Evolutionary conservation across 2,329 filamentous ascomycete genomes (phyloP).

Genomic region (Mycosphaerelloides madeirae): DNA sequence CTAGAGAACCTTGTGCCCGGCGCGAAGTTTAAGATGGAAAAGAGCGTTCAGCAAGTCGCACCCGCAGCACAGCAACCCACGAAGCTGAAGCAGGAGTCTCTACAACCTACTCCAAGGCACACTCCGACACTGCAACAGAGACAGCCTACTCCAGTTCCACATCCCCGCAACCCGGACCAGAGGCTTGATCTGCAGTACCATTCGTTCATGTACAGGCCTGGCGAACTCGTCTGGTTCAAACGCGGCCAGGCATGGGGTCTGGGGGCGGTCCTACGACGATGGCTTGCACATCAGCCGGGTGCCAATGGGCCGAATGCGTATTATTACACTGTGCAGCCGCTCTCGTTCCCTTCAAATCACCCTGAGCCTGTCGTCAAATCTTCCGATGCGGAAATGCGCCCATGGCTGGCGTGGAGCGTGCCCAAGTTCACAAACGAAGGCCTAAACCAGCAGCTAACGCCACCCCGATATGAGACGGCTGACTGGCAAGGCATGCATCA

Average conservation of each 20-base stretch:
- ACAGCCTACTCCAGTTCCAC: conserved; percentile 37
- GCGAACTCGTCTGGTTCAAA: conserved; percentile 55
- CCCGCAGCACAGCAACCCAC: conserved; percentile 9
- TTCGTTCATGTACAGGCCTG: conserved; percentile 49
- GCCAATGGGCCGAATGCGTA: conserved; percentile 12
- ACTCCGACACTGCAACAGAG: conserved; percentile 20
- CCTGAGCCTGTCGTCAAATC: conserved; percentile 39
- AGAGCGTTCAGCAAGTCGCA: conserved; percentile 4
- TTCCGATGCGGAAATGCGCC: conserved; percentile 44
- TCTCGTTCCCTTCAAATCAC: conserved; percentile 36
- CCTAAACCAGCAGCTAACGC: conserved; percentile 37
- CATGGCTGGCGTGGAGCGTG: conserved; percentile 56
- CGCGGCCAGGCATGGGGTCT: conserved; percentile 51
- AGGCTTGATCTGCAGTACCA: conserved; percentile 45
- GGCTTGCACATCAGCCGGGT: conserved; percentile 18
- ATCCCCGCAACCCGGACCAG: conserved; percentile 44
- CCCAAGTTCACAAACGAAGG: conserved; percentile 46
- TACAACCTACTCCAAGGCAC: conserved; percentile 5
- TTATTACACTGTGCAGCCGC: conserved; percentile 34
- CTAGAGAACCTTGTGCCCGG: conserved; percentile 38
- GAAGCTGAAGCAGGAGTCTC: conserved; percentile 9
- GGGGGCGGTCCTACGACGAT: conserved; percentile 47
- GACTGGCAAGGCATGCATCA: conserved; percentile 47
- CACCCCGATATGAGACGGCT: conserved; percentile 45
- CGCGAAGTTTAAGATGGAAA: conserved; percentile 14